A percentile compares a stretch with the other conserved stretches of the same genome.
phyloP scores from a whole-genome alignment of 176 grass and related monocot species.

The Poa annua region DNA sequence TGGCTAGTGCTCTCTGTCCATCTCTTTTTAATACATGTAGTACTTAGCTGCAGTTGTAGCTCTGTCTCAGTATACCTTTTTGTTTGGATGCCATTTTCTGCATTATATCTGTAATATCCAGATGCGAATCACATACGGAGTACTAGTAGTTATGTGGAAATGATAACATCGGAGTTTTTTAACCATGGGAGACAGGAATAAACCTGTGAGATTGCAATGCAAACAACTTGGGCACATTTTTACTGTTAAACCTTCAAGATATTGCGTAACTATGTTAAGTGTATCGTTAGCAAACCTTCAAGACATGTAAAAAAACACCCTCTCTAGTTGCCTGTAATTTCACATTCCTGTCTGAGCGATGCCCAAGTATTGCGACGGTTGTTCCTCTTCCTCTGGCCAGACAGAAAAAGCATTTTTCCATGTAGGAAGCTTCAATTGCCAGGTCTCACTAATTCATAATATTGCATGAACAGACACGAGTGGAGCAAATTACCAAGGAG shows the following conservation, averaged over 20 bases:
- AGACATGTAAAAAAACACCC: conserved; percentile 14
- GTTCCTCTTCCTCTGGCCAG: neutral
- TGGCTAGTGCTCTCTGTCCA: neutral
- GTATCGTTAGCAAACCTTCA: neutral
- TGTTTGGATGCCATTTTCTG: neutral
- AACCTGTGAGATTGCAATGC: conserved; percentile 5
- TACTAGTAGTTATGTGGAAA: neutral
- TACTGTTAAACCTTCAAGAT: neutral
- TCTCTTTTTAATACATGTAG: neutral
- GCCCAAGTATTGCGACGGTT: neutral
- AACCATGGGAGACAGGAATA: neutral
- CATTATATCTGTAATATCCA: neutral
- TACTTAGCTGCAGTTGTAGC: neutral
- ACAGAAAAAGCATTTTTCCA: conserved; percentile 51
- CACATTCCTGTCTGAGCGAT: neutral
- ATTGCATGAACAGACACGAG: conserved; percentile 82
- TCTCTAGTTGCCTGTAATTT: conserved; percentile 22
- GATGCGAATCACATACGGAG: neutral
- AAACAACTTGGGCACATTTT: neutral
- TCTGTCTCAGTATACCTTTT: neutral
- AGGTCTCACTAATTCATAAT: conserved; percentile 80
- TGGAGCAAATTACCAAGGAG: conserved; percentile 86
- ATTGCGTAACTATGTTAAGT: neutral
- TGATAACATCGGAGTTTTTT: neutral
- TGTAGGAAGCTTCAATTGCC: conserved; percentile 67